A percentile compares a stretch with the other conserved stretches of the same genome.
These are phyloP conservation scores for Yamadazyma epiphylla DNA, from an alignment of 1,139 yeast genomes.

Conservation along the genomic window DNA sequence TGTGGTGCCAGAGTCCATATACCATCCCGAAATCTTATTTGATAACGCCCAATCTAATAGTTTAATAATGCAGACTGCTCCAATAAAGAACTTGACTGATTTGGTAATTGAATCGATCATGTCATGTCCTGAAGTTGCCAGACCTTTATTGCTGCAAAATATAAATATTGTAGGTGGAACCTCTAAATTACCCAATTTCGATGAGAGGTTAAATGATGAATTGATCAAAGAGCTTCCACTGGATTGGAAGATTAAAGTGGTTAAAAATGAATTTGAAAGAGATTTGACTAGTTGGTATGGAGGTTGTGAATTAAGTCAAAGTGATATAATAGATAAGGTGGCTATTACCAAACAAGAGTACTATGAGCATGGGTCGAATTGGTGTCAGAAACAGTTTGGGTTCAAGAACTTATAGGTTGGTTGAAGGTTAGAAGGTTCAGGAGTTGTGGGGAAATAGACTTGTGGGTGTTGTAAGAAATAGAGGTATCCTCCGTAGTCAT, in stretches of 20 bases:
- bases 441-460: no score
- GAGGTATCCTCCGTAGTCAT: no score
- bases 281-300: conserved; percentile 41
- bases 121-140: conserved; percentile 67
- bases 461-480: no score
- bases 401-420: conserved; percentile 45
- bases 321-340: conserved; percentile 51
- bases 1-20: conserved; percentile 79
- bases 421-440: no score
- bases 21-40: conserved; percentile 72
- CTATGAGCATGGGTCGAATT: conserved; percentile 79
- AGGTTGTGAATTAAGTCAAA: conserved; percentile 46
- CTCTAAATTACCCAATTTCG: conserved; percentile 65
- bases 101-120: conserved; percentile 68
- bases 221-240: conserved; percentile 64
- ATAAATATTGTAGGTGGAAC: conserved; percentile 83
- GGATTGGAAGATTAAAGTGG: conserved; percentile 43
- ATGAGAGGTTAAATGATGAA: conserved; percentile 55
- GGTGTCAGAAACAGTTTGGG: conserved; percentile 76
- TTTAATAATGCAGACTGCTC: conserved; percentile 44
- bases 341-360: conserved; percentile 75
- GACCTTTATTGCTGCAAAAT: conserved; percentile 78
- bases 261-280: conserved; percentile 9
- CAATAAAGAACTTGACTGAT: conserved; percentile 69
- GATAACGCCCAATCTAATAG: conserved; percentile 30